Percentiles rank a stretch among this genome's conserved stretches.
These are phyloP conservation scores for Eucalyptus tenuipes DNA, from an alignment of 345 rosid genomes.

Conservation along the genomic window DNA sequence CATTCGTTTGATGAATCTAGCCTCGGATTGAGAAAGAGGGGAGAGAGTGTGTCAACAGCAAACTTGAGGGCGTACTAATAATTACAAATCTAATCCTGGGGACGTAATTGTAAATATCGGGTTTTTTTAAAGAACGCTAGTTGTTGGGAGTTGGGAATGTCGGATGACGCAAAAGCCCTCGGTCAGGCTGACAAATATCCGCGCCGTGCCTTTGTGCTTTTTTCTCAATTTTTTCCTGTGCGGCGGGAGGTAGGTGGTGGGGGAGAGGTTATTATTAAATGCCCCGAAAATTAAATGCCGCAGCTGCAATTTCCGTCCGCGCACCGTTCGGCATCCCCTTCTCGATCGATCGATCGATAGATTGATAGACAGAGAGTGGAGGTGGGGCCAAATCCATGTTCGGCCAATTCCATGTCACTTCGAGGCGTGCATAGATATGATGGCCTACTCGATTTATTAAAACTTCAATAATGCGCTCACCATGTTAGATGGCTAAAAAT, in stretches of 20 bases:
- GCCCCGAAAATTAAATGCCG: background rate
- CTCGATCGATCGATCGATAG: background rate
- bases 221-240: background rate
- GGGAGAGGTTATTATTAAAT: background rate
- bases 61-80: background rate
- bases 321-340: background rate
- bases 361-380: background rate
- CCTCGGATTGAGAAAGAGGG: background rate
- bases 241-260: background rate
- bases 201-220: background rate
- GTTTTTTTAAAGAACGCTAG: background rate
- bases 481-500: background rate
- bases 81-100: background rate
- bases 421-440: background rate
- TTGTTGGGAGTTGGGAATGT: background rate
- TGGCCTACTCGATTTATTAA: background rate
- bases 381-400: background rate
- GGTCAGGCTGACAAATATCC: background rate
- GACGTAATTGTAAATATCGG: background rate
- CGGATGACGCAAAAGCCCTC: background rate
- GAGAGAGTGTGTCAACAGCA: background rate
- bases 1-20: too few species aligned
- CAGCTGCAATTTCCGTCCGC: background rate
- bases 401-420: background rate
- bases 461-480: background rate